Conservation (phyloP, 2,329 filamentous ascomycete species). For the Pseudopyricularia cyperi region DNA sequence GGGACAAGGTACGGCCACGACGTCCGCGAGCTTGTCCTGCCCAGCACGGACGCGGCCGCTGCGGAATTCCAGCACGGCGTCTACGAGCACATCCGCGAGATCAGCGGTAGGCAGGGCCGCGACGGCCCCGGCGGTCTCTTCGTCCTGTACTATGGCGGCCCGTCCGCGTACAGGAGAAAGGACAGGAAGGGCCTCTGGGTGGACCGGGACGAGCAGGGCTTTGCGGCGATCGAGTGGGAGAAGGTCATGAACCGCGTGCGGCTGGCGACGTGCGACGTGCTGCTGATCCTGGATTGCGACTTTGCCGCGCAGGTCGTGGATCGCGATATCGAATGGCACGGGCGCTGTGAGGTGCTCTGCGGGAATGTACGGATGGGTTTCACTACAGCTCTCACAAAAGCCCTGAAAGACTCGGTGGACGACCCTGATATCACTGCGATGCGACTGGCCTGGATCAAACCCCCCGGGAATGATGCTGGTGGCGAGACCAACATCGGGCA, state of each 20-base stretch:
- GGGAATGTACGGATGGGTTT: neutral
- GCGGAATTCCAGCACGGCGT: neutral
- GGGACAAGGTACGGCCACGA: neutral
- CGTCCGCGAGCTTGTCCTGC: conserved; percentile 1
- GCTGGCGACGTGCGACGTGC: conserved; percentile 1
- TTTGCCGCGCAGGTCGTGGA: neutral
- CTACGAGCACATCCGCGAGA: neutral
- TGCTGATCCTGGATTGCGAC: conserved; percentile 1
- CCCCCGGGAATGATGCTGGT: neutral
- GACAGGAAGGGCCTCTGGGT: conserved; percentile 1
- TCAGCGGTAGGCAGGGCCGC: neutral
- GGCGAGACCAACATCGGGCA: neutral
- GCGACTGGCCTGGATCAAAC: neutral
- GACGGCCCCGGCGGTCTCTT: neutral
- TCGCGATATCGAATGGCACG: neutral
- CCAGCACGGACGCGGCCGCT: neutral
- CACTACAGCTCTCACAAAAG: neutral
- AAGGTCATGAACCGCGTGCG: neutral
- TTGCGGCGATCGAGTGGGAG: neutral
- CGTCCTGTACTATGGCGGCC: neutral
- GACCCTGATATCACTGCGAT: neutral
- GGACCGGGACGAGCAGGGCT: neutral
- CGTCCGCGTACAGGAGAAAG: neutral
- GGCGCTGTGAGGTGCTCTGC: conserved; percentile 1
- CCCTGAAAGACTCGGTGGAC: neutral